Conservation (phyloP, 805 yeast genomes). For the Lachancea fermentati region DNA sequence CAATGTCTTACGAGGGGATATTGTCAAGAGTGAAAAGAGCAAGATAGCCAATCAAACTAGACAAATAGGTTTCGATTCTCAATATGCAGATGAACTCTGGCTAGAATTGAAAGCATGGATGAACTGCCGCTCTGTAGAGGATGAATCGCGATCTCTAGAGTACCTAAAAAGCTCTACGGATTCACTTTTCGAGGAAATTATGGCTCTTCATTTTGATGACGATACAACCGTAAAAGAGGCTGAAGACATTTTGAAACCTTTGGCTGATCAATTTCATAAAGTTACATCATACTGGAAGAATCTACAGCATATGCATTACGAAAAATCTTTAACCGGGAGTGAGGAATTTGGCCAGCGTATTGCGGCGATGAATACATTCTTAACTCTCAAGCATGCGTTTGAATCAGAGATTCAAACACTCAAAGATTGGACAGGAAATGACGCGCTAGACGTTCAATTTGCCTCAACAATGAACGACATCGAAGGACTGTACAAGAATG, state of each 20-base stretch:
- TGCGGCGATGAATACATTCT: slow-evolving; percentile 82
- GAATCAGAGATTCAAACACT: slow-evolving; percentile 55
- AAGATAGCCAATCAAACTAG: slow-evolving; percentile 50
- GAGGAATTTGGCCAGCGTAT: slow-evolving; percentile 59
- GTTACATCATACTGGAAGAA: slow-evolving; percentile 78
- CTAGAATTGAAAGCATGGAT: slow-evolving; percentile 78
- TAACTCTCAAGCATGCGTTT: slow-evolving; percentile 64
- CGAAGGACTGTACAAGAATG: slow-evolving; percentile 48
- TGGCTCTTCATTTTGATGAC: slow-evolving; percentile 53
- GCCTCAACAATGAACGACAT: slow-evolving; percentile 12
- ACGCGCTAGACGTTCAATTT: slow-evolving; percentile 55
- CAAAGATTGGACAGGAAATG: slow-evolving; percentile 79
- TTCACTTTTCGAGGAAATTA: slow-evolving; percentile 60
- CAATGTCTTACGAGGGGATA: slow-evolving; percentile 90
- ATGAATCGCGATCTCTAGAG: slow-evolving; percentile 64
- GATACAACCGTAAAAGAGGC: slow-evolving; percentile 36
- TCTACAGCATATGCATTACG: slow-evolving; percentile 67
- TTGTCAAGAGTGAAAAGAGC: slow-evolving; percentile 83
- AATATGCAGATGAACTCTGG: slow-evolving; percentile 55
- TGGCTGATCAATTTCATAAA: slow-evolving; percentile 57
- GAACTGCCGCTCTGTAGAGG: slow-evolving; percentile 72
- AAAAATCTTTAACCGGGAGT: slow-evolving; percentile 64
- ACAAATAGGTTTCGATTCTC: slow-evolving; percentile 24
- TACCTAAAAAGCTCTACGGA: slow-evolving; percentile 70
- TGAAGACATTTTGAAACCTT: slow-evolving; percentile 44